Percentiles rank a stretch among this genome's conserved stretches.
Conservation (phyloP, 345 rosid species). For the Erodium maritimum region DNA sequence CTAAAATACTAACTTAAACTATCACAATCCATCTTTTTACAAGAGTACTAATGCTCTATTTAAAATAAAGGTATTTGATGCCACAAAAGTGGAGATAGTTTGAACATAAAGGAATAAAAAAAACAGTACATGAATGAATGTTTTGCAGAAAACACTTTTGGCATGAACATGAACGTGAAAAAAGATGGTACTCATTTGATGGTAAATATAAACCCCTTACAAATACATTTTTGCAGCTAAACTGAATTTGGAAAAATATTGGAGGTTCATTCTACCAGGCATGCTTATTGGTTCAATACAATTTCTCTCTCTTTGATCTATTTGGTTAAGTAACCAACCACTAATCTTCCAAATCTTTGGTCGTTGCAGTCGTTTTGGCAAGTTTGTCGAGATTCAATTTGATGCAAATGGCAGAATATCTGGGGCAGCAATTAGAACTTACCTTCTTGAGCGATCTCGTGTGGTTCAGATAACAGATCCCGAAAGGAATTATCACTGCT, state of each 20-base stretch:
- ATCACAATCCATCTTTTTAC: too few species aligned
- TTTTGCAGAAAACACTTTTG: too few species aligned
- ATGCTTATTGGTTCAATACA: not conserved
- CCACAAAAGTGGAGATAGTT: not conserved
- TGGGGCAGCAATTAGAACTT: slow-evolving; percentile 98
- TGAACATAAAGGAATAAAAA: too few species aligned
- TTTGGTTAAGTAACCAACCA: not conserved
- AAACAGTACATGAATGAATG: too few species aligned
- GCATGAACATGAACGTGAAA: not conserved
- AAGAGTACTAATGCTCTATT: too few species aligned
- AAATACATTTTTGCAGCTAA: too few species aligned
- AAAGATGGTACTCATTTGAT: not conserved
- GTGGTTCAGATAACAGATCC: slow-evolving; percentile 92
- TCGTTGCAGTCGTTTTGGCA: slow-evolving; percentile 87
- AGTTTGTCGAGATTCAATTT: slow-evolving; percentile 96
- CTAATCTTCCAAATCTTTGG: slow-evolving; percentile 3
- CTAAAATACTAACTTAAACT: too few species aligned
- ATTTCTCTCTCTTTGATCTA: not conserved
- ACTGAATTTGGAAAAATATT: not conserved
- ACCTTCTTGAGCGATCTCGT: slow-evolving; percentile 95
- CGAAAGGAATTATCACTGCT: slow-evolving; percentile 95
- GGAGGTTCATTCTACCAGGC: too few species aligned
- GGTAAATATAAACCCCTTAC: too few species aligned
- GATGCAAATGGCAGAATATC: slow-evolving; percentile 90
- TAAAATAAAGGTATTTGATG: not conserved